Evolutionary conservation across 768 basidiomycete genomes (phyloP).

Genomic region (Termitomyces sp.): DNA sequence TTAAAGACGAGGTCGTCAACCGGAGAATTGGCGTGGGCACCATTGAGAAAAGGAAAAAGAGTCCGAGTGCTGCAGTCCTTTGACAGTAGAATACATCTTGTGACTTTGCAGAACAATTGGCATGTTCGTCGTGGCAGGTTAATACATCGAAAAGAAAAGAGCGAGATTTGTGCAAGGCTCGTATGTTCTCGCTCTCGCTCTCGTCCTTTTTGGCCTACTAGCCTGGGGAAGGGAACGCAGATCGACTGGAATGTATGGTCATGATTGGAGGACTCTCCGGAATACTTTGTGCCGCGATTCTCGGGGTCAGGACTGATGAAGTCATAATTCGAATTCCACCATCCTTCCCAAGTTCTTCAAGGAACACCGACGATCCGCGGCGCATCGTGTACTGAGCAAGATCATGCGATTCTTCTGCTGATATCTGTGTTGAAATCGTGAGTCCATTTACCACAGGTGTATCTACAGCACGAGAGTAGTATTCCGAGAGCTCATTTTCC

Average conservation of each 20-base stretch:
- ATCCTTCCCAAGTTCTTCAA: not conserved
- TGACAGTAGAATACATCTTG: not conserved
- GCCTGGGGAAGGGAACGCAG: not conserved
- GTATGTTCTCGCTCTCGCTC: not conserved
- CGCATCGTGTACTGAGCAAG: not conserved
- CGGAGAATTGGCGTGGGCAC: not conserved
- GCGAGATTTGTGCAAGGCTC: not conserved
- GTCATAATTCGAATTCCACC: not conserved
- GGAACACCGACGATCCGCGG: conserved; percentile 12
- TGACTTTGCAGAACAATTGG: not conserved
- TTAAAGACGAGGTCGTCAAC: not conserved
- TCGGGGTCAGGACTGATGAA: not conserved
- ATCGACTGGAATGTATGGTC: not conserved
- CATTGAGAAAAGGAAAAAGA: not conserved
- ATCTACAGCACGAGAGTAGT: not conserved
- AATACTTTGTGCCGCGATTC: not conserved
- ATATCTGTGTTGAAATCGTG: not conserved
- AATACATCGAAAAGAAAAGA: not conserved
- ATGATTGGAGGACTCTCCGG: not conserved
- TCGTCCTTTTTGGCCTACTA: not conserved
- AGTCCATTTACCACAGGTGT: not conserved
- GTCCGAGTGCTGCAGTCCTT: not conserved
- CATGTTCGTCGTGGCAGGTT: not conserved
- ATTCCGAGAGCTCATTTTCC: conserved; percentile 8
- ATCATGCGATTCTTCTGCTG: not conserved